Conservation (phyloP, 805 yeast species). For the Candida anglica region DNA sequence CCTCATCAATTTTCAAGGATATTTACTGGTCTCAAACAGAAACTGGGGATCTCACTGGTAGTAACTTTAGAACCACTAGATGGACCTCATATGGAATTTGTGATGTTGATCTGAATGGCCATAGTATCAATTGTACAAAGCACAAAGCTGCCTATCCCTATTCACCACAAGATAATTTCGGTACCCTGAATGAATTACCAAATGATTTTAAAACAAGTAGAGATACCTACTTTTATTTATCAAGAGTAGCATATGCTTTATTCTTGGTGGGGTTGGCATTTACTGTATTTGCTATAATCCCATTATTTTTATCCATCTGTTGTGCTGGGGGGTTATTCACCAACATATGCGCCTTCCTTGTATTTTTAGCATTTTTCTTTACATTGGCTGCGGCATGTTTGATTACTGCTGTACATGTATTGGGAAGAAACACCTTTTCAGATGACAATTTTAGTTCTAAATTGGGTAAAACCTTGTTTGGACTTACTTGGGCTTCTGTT, state of each 20-base stretch:
- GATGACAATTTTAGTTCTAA: constrained; percentile 40
- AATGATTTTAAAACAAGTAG: constrained; percentile 48
- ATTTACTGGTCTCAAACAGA: no score
- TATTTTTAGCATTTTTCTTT: constrained; percentile 52
- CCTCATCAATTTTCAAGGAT: no score
- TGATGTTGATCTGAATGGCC: no score
- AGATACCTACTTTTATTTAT: constrained; percentile 56
- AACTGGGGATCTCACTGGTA: no score
- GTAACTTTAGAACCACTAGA: no score
- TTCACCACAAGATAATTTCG: constrained; percentile 76
- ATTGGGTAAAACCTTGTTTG: constrained; percentile 56
- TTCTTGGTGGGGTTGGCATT: constrained; percentile 57
- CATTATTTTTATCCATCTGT: constrained; percentile 52
- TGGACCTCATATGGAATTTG: no score
- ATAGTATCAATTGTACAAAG: no score
- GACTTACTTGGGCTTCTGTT: constrained; percentile 69
- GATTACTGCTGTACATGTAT: constrained; percentile 71
- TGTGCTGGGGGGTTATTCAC: no score
- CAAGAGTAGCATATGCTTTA: constrained; percentile 65
- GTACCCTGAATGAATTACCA: constrained; percentile 50
- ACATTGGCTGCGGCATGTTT: constrained; percentile 61
- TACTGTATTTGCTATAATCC: constrained; percentile 56
- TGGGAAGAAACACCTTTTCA: constrained; percentile 68
- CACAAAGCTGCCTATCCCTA: constrained; percentile 90
- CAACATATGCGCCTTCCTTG: constrained; percentile 50